Conservation (phyloP, 78 protist species). For the Diacronema lutheri region DNA sequence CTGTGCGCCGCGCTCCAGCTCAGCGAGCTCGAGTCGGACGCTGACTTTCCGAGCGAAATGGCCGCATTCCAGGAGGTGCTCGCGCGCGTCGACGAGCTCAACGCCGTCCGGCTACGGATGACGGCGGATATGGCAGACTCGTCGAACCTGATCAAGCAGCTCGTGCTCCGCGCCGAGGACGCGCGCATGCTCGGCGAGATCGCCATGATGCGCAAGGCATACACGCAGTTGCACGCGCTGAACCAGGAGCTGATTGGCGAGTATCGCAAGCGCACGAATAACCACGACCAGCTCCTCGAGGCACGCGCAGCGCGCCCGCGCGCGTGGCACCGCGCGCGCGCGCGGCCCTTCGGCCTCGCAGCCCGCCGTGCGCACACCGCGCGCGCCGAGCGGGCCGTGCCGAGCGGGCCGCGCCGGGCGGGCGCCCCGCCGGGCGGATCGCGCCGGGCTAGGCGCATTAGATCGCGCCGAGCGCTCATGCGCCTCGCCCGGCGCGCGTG, state of each 20-base stretch:
- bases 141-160: slow-evolving; percentile 39
- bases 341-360: background rate
- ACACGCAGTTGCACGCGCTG: slow-evolving; percentile 30
- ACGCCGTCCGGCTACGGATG: slow-evolving; percentile 29
- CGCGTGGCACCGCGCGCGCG: background rate
- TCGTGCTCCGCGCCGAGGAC: slow-evolving; percentile 57
- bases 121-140: slow-evolving; percentile 58
- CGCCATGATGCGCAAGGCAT: background rate
- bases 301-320: no score
- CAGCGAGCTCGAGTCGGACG: background rate
- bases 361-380: background rate
- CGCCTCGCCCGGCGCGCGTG: background rate
- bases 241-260: slow-evolving; percentile 41
- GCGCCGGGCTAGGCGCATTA: no score
- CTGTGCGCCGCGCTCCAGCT: slow-evolving; percentile 20
- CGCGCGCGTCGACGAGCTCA: slow-evolving; percentile 23
- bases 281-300: slow-evolving; percentile 27
- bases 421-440: no score
- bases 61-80: slow-evolving; percentile 12
- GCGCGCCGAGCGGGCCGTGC: no score
- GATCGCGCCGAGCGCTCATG: no score
- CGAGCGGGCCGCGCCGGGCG: no score
- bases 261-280: slow-evolving; percentile 36
- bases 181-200: slow-evolving; percentile 40
- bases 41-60: slow-evolving; percentile 37